Percentiles rank a stretch among this genome's conserved stretches.
phyloP scores from a whole-genome alignment of 495 filamentous ascomycete genomes.

The Aspergillus incahuasiensis region DNA sequence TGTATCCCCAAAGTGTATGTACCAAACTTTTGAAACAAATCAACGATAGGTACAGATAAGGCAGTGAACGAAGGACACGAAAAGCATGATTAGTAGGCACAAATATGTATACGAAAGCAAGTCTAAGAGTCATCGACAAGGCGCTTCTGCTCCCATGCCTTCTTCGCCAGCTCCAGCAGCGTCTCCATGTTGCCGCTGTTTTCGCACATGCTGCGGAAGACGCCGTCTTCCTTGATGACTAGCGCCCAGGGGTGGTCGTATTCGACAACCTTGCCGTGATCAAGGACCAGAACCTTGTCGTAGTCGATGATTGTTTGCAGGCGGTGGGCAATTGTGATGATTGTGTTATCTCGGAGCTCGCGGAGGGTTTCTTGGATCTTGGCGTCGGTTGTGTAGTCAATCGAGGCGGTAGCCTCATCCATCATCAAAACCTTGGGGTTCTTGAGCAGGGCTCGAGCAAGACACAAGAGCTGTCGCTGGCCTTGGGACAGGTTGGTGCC shows the following conservation, averaged over 20 bases:
- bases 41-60: background rate
- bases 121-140: conserved; percentile 46
- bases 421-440: conserved; percentile 89
- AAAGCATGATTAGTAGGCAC: background rate
- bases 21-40: background rate
- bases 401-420: conserved; percentile 98
- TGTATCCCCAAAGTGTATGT: background rate
- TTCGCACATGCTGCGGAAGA: conserved; percentile 91
- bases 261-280: conserved; percentile 83
- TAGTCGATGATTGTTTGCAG: conserved; percentile 96
- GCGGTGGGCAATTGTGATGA: conserved; percentile 97
- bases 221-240: conserved; percentile 59
- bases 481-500: conserved; percentile 96
- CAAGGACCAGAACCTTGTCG: conserved; percentile 95
- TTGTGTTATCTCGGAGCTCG: conserved; percentile 79
- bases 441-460: conserved; percentile 91
- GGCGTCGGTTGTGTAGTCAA: conserved; percentile 92
- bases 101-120: background rate
- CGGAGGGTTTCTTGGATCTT: conserved; percentile 96
- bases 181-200: conserved; percentile 82
- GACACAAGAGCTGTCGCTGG: conserved; percentile 90
- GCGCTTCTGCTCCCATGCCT: conserved; percentile 54
- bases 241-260: conserved; percentile 83
- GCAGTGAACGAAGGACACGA: background rate
- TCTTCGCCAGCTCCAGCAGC: conserved; percentile 70